Conservation (phyloP, 768 basidiomycete genomes). For the Paxillus ammoniavirescens region DNA sequence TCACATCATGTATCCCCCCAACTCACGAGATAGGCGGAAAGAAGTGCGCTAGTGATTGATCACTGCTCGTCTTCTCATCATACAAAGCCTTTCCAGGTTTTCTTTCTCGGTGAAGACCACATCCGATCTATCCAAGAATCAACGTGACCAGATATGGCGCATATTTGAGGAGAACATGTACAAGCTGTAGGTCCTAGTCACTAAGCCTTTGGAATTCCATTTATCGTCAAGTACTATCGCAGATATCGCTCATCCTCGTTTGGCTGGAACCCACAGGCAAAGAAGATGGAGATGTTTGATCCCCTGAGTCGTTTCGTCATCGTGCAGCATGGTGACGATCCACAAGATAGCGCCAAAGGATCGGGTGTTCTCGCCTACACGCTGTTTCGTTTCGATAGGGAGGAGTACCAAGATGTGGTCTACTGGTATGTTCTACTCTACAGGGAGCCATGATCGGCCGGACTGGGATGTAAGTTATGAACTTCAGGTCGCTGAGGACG, state of each 20-base stretch:
- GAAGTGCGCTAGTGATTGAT: conserved; percentile 10
- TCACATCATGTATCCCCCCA: conserved; percentile 15
- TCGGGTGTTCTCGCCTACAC: conserved; percentile 39
- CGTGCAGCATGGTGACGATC: conserved; percentile 22
- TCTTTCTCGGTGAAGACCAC: conserved; percentile 24
- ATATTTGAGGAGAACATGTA: conserved; percentile 59
- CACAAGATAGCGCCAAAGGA: conserved; percentile 8
- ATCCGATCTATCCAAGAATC: conserved; percentile 32
- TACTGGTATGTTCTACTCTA: conserved; percentile 57
- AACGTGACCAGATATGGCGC: conserved; percentile 49
- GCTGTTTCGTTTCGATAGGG: conserved; percentile 75
- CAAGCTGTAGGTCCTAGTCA: conserved; percentile 31
- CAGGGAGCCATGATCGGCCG: not conserved
- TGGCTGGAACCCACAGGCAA: conserved; percentile 61
- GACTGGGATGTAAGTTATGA: conserved; percentile 58
- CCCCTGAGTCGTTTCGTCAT: conserved; percentile 59
- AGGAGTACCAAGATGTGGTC: conserved; percentile 54
- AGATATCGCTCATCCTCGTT: conserved; percentile 60
- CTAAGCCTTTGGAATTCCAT: not conserved
- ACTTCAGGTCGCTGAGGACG: conserved; percentile 52
- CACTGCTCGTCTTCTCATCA: not conserved
- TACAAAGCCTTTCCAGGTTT: conserved; percentile 14
- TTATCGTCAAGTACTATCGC: conserved; percentile 1
- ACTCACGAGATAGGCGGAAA: conserved; percentile 7
- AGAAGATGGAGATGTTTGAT: conserved; percentile 62